Percentiles rank a stretch among this genome's conserved stretches.
phyloP scores from a whole-genome alignment of 192 early-diverging fungal species.

The Rhizoclosmatium sp. region DNA sequence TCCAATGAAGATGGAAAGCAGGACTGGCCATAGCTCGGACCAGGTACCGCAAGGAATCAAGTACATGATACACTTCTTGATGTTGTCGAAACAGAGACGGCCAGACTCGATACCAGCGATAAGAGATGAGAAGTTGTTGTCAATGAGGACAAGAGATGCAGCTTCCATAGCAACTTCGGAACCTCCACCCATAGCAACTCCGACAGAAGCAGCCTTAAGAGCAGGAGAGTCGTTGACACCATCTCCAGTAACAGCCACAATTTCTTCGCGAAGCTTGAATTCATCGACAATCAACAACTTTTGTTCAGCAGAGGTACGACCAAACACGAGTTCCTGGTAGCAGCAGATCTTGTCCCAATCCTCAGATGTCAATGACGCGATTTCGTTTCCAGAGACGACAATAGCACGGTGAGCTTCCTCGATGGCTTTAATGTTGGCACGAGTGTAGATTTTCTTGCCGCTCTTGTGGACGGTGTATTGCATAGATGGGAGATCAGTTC shows the following conservation, averaged over 20 bases:
- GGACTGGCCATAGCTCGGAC: constrained; percentile 48
- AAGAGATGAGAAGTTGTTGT: constrained; percentile 73
- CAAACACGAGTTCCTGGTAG: constrained; percentile 87
- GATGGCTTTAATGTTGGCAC: constrained; percentile 4
- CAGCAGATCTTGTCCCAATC: constrained; percentile 73
- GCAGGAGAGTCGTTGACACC: constrained; percentile 93
- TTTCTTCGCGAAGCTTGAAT: constrained; percentile 71
- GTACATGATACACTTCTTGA: constrained; percentile 83
- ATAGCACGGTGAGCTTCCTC: constrained; percentile 20
- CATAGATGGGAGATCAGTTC: neutral
- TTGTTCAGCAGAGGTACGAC: constrained; percentile 88
- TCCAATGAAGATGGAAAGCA: constrained; percentile 83
- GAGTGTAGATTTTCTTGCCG: constrained; percentile 13
- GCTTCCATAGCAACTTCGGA: constrained; percentile 68
- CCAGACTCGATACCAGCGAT: constrained; percentile 81
- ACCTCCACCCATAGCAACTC: constrained; percentile 86
- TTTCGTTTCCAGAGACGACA: constrained; percentile 70
- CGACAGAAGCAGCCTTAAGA: constrained; percentile 89
- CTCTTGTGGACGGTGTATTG: neutral
- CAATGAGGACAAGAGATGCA: constrained; percentile 54
- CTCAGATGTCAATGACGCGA: constrained; percentile 61
- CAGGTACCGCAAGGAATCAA: too few species aligned
- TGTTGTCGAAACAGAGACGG: constrained; percentile 85
- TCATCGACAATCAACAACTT: constrained; percentile 79
- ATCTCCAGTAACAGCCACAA: constrained; percentile 92